A percentile compares a stretch with the other conserved stretches of the same genome.
phyloP scores from a whole-genome alignment of 768 basidiomycete genomes.

The Lentinula guzmanii region DNA sequence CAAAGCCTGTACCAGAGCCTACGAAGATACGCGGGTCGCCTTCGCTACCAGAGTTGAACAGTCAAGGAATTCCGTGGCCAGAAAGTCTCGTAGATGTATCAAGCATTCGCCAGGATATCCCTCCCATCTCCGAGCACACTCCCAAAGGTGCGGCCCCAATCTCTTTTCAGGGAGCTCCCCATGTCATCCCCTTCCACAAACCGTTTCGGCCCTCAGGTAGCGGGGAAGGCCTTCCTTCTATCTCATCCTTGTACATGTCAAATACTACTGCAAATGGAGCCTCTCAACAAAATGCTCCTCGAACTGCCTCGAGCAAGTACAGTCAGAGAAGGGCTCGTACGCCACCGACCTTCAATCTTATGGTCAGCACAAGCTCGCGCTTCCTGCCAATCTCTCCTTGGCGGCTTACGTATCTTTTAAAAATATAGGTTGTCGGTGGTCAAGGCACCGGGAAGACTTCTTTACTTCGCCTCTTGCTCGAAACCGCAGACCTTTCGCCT shows the following conservation, averaged over 20 bases:
- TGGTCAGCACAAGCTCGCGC: conserved; percentile 42
- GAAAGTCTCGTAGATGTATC: conserved; percentile 73
- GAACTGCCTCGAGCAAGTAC: conserved; percentile 37
- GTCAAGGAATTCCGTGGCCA: conserved; percentile 81
- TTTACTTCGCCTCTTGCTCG: conserved; percentile 70
- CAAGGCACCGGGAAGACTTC: conserved; percentile 85
- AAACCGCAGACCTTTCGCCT: conserved; percentile 80
- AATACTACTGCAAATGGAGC: conserved; percentile 50
- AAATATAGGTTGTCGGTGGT: conserved; percentile 64
- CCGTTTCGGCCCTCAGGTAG: conserved; percentile 61
- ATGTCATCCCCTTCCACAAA: conserved; percentile 74
- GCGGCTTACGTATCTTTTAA: background rate
- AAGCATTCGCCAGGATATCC: conserved; percentile 46
- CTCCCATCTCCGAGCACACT: conserved; percentile 24
- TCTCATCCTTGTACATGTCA: conserved; percentile 69
- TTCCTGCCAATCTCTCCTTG: conserved; percentile 3
- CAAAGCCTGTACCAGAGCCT: conserved; percentile 44
- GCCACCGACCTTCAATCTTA: conserved; percentile 80
- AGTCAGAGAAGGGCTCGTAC: conserved; percentile 60
- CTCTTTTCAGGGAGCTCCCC: conserved; percentile 50
- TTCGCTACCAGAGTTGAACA: conserved; percentile 71
- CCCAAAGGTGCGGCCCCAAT: conserved; percentile 67
- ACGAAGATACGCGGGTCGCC: conserved; percentile 65
- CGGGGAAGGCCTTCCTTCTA: conserved; percentile 39
- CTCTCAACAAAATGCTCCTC: conserved; percentile 19